Base-by-base conservation (phyloP, 768 basidiomycete genomes). In the Punctularia strigosozonata region DNA sequence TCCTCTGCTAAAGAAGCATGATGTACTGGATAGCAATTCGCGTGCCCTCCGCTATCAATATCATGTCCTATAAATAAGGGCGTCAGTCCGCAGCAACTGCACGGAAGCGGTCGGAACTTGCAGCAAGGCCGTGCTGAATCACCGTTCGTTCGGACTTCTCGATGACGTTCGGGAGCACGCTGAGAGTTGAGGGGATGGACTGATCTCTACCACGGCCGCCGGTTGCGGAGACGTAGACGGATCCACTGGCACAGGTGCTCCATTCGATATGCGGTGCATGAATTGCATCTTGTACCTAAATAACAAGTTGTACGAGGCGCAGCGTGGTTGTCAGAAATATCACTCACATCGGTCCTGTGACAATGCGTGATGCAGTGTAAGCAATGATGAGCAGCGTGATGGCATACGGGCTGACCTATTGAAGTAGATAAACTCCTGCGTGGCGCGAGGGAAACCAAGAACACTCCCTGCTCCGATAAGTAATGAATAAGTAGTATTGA, bases 341-440 rank as follows among this genome's bases (percentile, higher is more conserved):
- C 1, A 38, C 53, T 50, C 39, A 68, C 62, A 46, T 68, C 63
- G 14, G 63, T 65, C 21, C 60, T 62, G 33, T 7, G 31, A 8
- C 6, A 25, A 25, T 33, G 38, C 18, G 36, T 25, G 39, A 12
- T 49, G 34, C 40, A 23, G 43, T 17, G 24, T 34, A n/a, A n/a
- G n/a, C n/a, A 17, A 14, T 12, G 15, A 6, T 31, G 13, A 14
- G 21, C 12, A 25, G 28, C n/a, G n/a, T n/a, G n/a, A 44, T 8
- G 20, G 10, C 4, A 3, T 7, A 28, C 20, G 24, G 17, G 31
- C 58, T 33, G 40, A 64, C 65, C 69, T 53, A 39, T 73, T 73
- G 55, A 73, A 73, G 49, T 73, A 73, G 23, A 73, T 56, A 43
- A 73, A 74, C 43, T 73, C 54, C 48, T 73, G 70, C 2, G 69